These are phyloP conservation scores for Diplosphaera chodatii DNA, from an alignment of 139 green algal genomes.

Conservation along the genomic window DNA sequence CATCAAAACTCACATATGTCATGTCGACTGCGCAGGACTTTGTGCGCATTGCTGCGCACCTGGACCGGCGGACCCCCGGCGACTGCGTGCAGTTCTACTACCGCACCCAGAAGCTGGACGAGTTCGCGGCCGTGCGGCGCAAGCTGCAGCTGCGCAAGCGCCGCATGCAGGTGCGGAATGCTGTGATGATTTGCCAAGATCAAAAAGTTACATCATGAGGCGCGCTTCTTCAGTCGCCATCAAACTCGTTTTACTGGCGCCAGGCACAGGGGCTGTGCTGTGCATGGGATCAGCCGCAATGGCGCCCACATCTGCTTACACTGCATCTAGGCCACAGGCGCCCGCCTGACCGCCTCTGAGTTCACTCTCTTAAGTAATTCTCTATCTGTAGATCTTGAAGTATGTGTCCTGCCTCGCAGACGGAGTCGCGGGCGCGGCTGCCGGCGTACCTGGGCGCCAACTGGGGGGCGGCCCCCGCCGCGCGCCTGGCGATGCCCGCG, in stretches of 20 bases:
- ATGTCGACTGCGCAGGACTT: conserved; percentile 63
- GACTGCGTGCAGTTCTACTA: conserved; percentile 85
- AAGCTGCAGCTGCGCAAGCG: conserved; percentile 90
- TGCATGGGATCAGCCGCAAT: too few relatives aligned
- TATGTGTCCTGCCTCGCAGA: not conserved
- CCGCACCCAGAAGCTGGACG: conserved; percentile 77
- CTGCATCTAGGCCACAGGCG: too few relatives aligned
- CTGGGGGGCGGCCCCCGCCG: not conserved
- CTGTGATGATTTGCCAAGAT: too few relatives aligned
- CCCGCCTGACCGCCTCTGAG: too few relatives aligned
- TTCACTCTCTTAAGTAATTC: too few relatives aligned
- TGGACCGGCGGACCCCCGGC: conserved; percentile 56
- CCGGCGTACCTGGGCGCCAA: not conserved
- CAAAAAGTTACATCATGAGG: not conserved
- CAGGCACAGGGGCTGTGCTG: too few relatives aligned
- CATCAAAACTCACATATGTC: too few relatives aligned
- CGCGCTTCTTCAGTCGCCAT: too few relatives aligned
- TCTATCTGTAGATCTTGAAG: too few relatives aligned
- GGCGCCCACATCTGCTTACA: too few relatives aligned
- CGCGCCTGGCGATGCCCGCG: not conserved
- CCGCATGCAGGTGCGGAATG: conserved; percentile 32
- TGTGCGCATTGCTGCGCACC: conserved; percentile 60
- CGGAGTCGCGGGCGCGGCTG: not conserved
- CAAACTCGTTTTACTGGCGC: too few relatives aligned
- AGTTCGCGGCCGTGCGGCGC: conserved; percentile 73